Evolutionary conservation across 306 rosid genomes (phyloP), one percentile per base, ranked within the genome.

Genomic region (Geum urbanum): DNA sequence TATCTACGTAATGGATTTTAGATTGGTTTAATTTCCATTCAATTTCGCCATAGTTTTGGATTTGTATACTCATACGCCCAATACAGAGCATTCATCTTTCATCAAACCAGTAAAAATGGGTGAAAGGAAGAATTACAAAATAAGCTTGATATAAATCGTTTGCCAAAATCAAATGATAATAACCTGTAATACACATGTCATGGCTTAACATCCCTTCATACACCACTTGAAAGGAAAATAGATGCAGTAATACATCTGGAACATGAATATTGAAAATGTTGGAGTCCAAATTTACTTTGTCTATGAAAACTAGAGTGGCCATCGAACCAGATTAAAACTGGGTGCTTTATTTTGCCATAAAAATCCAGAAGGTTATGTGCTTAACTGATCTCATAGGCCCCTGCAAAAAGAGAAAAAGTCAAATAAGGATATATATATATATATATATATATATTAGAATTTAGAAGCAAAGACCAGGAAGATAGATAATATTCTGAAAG

Each of bases 381-480:
- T 4, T n/a, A 24, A 69, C 5, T 27, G 43, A 69, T 43, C 64
- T 69, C 64, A 69, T 0, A 69, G 44, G 41, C 64, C 73, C 55
- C 73, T 53, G 51, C 63, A 40, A 40, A 5, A 40, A 3, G 24
- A 19, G 14, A 52, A 44, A 13, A 13, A 7, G 14, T 1, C 2
- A 27, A 27, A 27, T 27, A 27, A 27, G 32, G 32, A n/a, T n/a
- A n/a, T n/a, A n/a, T n/a, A n/a, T n/a, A n/a, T n/a, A n/a, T n/a
- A n/a, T n/a, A 68, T 35, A 40, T 3, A 18, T 14, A 10, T 64
- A 19, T 41, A 7, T 46, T 9, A 48, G 15, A 16, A 48, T 15
- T 46, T 9, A 48, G 15, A 16, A 48, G 27, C 45, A 48, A 48
- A 32, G 22, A 49, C 16, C 19, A 40, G 68, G 19, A 49, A 11